These are phyloP conservation scores for Colletotrichum sp. DNA, from an alignment of 2,329 filamentous ascomycete species.

Conservation along the genomic window DNA sequence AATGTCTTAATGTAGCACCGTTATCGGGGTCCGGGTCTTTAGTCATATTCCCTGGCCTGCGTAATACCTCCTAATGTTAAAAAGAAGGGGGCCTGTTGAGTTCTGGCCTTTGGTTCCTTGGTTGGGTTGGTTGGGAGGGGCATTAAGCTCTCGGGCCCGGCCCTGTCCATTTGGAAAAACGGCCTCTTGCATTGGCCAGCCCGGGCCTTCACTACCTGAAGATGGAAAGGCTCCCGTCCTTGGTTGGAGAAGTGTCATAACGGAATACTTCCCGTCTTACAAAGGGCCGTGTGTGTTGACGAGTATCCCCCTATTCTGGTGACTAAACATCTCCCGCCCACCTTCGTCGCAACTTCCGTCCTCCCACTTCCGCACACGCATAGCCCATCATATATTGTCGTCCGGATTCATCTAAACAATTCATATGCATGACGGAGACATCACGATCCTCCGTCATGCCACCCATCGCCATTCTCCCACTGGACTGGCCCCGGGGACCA, in stretches of 20 bases:
- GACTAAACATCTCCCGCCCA: background rate
- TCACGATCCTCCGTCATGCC: background rate
- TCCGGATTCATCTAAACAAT: slow-evolving; percentile 15
- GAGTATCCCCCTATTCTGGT: background rate
- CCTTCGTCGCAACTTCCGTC: slow-evolving; percentile 8
- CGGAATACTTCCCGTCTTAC: background rate
- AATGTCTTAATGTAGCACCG: background rate
- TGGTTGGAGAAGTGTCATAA: background rate
- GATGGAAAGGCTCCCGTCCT: background rate
- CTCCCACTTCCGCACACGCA: slow-evolving; percentile 7
- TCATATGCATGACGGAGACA: background rate
- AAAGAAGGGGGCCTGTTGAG: background rate
- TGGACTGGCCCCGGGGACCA: background rate
- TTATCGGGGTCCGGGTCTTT: background rate
- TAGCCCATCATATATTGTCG: background rate
- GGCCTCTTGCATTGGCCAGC: slow-evolving; percentile 9
- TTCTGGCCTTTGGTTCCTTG: background rate
- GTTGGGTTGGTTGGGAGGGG: background rate
- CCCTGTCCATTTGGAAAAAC: background rate
- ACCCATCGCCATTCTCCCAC: background rate
- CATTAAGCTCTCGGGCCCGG: slow-evolving; percentile 14
- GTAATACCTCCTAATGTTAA: background rate
- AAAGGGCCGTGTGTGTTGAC: background rate
- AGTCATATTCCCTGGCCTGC: background rate
- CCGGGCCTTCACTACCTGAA: background rate